Base-by-base conservation (phyloP, 2,329 filamentous ascomycete species). In the Aspergillus brasiliensis region DNA sequence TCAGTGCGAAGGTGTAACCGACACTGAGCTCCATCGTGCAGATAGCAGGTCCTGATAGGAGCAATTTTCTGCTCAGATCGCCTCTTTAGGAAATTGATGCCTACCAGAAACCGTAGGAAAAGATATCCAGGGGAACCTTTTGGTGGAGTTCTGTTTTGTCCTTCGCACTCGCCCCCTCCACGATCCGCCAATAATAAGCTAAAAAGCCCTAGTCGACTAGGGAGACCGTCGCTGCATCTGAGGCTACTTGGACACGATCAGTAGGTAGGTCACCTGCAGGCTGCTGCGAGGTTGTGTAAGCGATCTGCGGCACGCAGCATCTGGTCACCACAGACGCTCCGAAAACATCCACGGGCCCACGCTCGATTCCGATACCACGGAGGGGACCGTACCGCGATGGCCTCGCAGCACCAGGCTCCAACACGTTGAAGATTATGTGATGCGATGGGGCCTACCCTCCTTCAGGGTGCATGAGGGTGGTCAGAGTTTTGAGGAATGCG, bases 181-280 rank as follows among this genome's bases (percentile, higher is more conserved):
- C 53, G 42, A 28, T 23, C 38, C 44, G 44, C 60, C 53, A 53
- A 59, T 59, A 28, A 49, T 13, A 34, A 55, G 53, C 53, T 38
- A 47, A 49, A 49, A 37, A 15, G 28, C 34, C 54, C 56, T 47
- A 46, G 53, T 59, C 52, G 49, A 42, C 61, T 51, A 63, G 49
- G 53, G 58, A 60, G 60, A 51, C 17, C 28, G 31, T 28, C 21
- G 21, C 34, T 60, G 52, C 37, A 31, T 28, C 47, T 58, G 53
- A 61, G 53, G 58, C 55, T 59, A 59, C 54, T 58, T 60, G 59
- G 25, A 55, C 51, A 42, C 51, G 25, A 47, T 61, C 56, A 62
- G 55, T 57, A 51, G 60, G 51, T 48, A 54, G 58, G 64, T 65
- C 65, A 67, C 48, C 58, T 62, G 61, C 56, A 60, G 37, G 57